Evolutionary conservation across 1,139 yeast species (phyloP), one percentile per base, ranked within the genome.

Genomic region (Kodamaea suecica): DNA sequence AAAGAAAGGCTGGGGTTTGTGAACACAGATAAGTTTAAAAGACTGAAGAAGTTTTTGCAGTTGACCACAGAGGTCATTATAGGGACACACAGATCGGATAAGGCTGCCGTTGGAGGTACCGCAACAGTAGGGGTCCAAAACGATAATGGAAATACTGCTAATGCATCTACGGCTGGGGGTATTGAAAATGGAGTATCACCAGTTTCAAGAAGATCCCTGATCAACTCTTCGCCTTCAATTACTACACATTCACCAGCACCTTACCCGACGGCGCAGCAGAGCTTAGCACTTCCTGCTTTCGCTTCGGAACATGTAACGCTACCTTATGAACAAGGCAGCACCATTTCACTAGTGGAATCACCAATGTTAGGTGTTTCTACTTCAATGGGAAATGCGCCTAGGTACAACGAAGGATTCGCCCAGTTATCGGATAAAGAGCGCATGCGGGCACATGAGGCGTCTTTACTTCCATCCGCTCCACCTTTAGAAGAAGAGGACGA

Each of bases 41-140:
- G 87, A 38, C 73, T 79, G 64, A 79, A 80, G 44, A 85, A 87
- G 50, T 87, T 86, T 23, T 66, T 87, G 6, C 87, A 87, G 27
- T 61, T 86, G 46, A 85, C 90, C 35, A 75, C 86, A 1, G 95
- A 85, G 57, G 74, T 86, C 2, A 70, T 85, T 12, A 73, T 87
- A 23, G 97, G 97, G 4, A 87, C 95, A 0, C 80, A 73, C 48
- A 63, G 88, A 43, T 70, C 63, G 66, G 43, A 53, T 41, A 31
- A 34, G 12, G 33, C 30, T 15, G 19, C 21, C 29, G 21, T 21
- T 9, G 4, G 31, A 8, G 30, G 19, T 16, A 10, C 24, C 23
- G 9, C 30, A 23, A 13, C 37, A 16, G 24, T 31, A 23, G 26
- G 38, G 35, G 23, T 29, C 23, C 27, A 9, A 25, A 17, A 24